Base-by-base conservation (phyloP, 495 filamentous ascomycete species). In the Recurvomyces mirabilis region DNA sequence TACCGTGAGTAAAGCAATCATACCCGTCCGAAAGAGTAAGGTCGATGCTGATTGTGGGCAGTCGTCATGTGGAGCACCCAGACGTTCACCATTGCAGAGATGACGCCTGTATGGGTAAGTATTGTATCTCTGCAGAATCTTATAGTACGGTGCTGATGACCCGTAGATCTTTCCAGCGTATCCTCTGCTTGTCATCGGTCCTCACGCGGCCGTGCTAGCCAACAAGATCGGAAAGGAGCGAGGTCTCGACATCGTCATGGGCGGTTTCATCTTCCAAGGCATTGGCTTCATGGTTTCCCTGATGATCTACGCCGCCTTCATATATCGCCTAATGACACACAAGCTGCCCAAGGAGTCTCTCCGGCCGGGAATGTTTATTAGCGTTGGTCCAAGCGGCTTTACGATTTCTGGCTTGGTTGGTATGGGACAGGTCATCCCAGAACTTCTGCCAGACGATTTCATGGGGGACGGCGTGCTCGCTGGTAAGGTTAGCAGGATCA, bases 291-390 rank as follows among this genome's bases (percentile, higher is more conserved):
- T 91, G 52, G 83, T 93, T 41, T 80, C 80, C 4, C 68, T 88
- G 49, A 88, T 88, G 84, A 53, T 53, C 22, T 86, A 84, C 50
- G 78, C 82, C 13, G 82, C 86, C 28, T 93, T 86, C 54, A 74
- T 93, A 28, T 91, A 91, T 58, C 74, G 86, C 28, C 70, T 93
- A 31, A 93, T 93, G 86, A 89, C 86, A 0, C 84, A 91, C 53
- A 93, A 93, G 60, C 71, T 93, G 0, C 86, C 86, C 4, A 72
- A 73, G 46, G 84, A 87, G 57, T 75, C 68, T 38, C 70, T 82
- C 28, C 72, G 86, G 12, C 86, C 86, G 0, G 84, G 81, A 36
- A 85, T 91, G 73, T 91, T 91, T 51, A 84, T 91, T 35, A 81
- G 74, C 2, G 81, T 93, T 28, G 85, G 85, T 4, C 84, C 84